Conservation (phyloP, 768 basidiomycete species). For the Termitomyces sp. region DNA sequence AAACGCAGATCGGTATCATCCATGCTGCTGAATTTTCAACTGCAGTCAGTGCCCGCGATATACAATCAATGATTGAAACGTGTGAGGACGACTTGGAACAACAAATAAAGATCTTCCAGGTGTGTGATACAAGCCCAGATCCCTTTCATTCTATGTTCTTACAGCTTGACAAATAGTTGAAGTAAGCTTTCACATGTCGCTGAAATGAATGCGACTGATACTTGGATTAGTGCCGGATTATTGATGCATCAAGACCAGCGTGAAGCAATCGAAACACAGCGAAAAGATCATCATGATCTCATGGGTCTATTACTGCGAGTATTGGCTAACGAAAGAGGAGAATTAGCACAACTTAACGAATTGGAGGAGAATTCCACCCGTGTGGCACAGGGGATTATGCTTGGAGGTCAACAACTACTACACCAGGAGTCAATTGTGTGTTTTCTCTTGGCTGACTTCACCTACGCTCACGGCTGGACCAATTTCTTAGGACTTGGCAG, state of each 20-base stretch:
- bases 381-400: constrained; percentile 45
- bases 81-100: constrained; percentile 37
- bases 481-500: constrained; percentile 22
- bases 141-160: neutral
- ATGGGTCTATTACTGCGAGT: constrained; percentile 34
- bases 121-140: constrained; percentile 14
- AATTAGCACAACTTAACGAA: constrained; percentile 31
- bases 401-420: constrained; percentile 42
- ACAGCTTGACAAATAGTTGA: constrained; percentile 13
- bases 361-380: constrained; percentile 24
- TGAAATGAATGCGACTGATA: neutral
- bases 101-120: constrained; percentile 39
- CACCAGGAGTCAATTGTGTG: constrained; percentile 2
- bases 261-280: constrained; percentile 22
- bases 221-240: constrained; percentile 22
- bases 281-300: constrained; percentile 26
- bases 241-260: constrained; percentile 22
- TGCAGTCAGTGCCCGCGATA: constrained; percentile 40
- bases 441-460: neutral
- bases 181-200: constrained; percentile 12
- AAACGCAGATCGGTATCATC: neutral
- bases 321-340: constrained; percentile 27
- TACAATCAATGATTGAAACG: constrained; percentile 38
- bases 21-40: neutral
- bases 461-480: neutral